Conservation (phyloP, 1,284 basidiomycete species). For the Sanghuangporus baumii region DNA sequence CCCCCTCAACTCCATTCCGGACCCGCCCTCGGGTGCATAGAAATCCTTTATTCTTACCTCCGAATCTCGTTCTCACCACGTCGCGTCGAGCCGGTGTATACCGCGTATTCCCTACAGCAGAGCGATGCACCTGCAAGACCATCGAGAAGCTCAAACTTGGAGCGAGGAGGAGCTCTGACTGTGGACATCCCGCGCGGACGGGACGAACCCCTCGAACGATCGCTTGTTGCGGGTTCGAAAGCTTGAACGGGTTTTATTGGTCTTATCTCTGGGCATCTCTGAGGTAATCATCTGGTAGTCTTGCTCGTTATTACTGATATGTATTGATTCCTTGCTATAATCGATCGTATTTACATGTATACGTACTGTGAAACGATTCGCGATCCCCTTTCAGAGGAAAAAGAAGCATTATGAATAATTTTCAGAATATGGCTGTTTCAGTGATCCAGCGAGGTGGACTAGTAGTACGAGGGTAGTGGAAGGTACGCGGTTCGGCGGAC, state of each 20-base stretch:
- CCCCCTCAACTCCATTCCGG: neutral
- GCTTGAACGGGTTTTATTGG: neutral
- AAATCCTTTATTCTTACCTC: slow-evolving; percentile 1
- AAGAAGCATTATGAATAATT: neutral
- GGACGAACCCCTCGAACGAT: slow-evolving; percentile 20
- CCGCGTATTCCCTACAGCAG: neutral
- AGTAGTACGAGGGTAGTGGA: too few species aligned
- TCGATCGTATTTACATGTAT: neutral
- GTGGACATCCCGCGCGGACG: slow-evolving; percentile 16
- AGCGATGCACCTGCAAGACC: neutral
- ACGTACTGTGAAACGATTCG: neutral
- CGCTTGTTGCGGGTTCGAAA: slow-evolving; percentile 16
- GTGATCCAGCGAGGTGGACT: too few species aligned
- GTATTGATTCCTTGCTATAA: too few species aligned
- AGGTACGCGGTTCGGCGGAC: too few species aligned
- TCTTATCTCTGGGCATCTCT: too few species aligned
- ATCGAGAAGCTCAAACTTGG: neutral
- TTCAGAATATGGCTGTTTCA: too few species aligned
- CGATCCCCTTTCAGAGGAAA: too few species aligned
- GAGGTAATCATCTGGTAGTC: too few species aligned
- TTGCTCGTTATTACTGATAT: too few species aligned
- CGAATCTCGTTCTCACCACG: slow-evolving; percentile 5
- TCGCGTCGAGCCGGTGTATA: slow-evolving; percentile 16
- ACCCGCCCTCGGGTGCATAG: neutral
- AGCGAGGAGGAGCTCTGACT: neutral